Conservation (phyloP, 106 monocot species). For the Vanilla planifolia region DNA sequence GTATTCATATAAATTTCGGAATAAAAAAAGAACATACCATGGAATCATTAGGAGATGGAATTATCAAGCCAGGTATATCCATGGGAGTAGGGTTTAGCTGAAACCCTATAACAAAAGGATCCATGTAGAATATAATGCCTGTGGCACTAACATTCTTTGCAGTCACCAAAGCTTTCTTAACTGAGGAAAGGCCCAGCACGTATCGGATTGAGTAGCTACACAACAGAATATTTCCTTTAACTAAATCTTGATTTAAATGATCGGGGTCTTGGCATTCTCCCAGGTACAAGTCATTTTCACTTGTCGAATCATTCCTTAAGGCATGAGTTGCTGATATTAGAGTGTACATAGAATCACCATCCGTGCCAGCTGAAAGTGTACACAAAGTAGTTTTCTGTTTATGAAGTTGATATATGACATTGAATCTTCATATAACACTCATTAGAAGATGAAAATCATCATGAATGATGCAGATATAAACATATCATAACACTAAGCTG, state of each 20-base stretch:
- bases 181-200: conserved; percentile 81
- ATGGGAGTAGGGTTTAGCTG: conserved; percentile 94
- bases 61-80: conserved; percentile 79
- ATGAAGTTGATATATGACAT: neutral
- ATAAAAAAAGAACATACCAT: conserved; percentile 44
- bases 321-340: conserved; percentile 78
- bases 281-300: conserved; percentile 47
- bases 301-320: conserved; percentile 37
- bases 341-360: conserved; percentile 61
- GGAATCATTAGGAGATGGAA: conserved; percentile 84
- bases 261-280: conserved; percentile 95
- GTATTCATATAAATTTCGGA: too few relatives aligned
- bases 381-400: conserved; percentile 1
- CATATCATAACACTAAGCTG: too few relatives aligned
- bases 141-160: conserved; percentile 86
- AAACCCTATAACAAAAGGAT: conserved; percentile 86
- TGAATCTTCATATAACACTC: too few relatives aligned
- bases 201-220: conserved; percentile 88
- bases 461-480: too few relatives aligned
- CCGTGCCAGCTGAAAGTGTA: conserved; percentile 76
- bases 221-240: conserved; percentile 68
- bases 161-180: conserved; percentile 76
- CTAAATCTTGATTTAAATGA: conserved; percentile 43
- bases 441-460: too few relatives aligned
- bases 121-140: conserved; percentile 87